Evolutionary conservation across 331 rosid species (phyloP).

Genomic region (Dryas integrifolia): DNA sequence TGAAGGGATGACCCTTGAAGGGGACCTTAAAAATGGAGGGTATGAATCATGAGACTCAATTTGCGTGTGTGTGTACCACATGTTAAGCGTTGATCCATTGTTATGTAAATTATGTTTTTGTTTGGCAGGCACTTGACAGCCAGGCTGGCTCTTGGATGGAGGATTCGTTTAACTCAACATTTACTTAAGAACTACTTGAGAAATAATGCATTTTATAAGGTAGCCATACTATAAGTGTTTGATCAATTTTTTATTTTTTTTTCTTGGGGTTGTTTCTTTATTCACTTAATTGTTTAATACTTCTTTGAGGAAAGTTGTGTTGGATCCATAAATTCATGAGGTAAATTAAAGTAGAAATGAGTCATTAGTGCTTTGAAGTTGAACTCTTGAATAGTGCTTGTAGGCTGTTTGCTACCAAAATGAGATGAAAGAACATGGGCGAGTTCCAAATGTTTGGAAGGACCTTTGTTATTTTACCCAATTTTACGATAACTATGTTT

Average conservation of each 20-base stretch:
- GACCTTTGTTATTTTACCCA: too few relatives aligned
- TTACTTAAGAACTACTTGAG: conserved; percentile 74
- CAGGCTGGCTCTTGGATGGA: conserved; percentile 94
- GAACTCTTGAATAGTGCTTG: too few relatives aligned
- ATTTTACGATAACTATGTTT: too few relatives aligned
- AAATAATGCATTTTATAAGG: conserved; percentile 97
- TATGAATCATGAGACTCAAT: background rate
- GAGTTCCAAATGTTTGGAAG: too few relatives aligned
- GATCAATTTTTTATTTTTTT: conserved; percentile 5
- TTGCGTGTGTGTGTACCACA: background rate
- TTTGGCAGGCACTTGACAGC: conserved; percentile 76
- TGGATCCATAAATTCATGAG: background rate
- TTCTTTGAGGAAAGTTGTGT: background rate
- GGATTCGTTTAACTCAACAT: conserved; percentile 92
- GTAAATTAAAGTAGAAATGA: too few relatives aligned
- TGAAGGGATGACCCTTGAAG: background rate
- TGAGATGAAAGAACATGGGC: too few relatives aligned
- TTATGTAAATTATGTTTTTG: conserved; percentile 24
- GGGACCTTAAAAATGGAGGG: background rate
- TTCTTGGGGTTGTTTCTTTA: background rate
- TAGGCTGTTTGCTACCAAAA: too few relatives aligned
- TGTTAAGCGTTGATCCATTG: background rate
- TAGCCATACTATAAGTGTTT: conserved; percentile 33
- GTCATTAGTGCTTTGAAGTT: too few relatives aligned
- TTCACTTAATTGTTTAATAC: background rate